Conservation (phyloP, 1,139 yeast genomes). For the Candida sanyaensis region DNA sequence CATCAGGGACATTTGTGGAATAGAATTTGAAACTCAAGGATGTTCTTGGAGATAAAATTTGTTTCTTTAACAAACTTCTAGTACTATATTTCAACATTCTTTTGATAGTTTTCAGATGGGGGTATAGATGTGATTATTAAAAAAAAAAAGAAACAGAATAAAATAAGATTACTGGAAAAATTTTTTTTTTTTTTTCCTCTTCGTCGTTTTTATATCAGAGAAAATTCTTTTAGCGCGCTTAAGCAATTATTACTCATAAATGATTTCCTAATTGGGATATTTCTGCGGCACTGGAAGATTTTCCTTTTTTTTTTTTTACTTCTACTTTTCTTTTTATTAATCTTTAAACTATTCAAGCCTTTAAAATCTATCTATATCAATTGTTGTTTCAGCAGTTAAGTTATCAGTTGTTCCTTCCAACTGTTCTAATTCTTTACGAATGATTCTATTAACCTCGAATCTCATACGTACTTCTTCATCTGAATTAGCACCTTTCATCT, state of each 20-base stretch:
- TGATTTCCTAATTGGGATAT: neutral
- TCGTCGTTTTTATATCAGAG: neutral
- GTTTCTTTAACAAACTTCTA: neutral
- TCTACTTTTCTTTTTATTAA: too few species aligned
- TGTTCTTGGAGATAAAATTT: neutral
- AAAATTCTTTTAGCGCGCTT: neutral
- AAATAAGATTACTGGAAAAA: neutral
- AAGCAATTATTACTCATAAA: neutral
- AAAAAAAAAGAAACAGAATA: too few species aligned
- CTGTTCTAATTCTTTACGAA: constrained; percentile 32
- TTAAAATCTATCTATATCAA: constrained; percentile 52
- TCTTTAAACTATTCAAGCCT: too few species aligned
- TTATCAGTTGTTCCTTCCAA: constrained; percentile 28
- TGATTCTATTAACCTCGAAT: constrained; percentile 52
- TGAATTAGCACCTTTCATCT: constrained; percentile 67
- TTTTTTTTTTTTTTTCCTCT: neutral
- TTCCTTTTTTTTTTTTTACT: too few species aligned
- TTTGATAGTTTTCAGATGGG: neutral
- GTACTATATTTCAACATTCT: neutral
- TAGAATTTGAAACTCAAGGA: neutral
- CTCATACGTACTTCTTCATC: constrained; percentile 65
- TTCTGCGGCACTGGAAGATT: neutral
- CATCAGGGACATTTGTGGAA: constrained; percentile 15
- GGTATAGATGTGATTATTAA: neutral
- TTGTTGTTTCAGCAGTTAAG: constrained; percentile 54